Conservation (phyloP, 441 rosid species). For the Kokia cookei region DNA sequence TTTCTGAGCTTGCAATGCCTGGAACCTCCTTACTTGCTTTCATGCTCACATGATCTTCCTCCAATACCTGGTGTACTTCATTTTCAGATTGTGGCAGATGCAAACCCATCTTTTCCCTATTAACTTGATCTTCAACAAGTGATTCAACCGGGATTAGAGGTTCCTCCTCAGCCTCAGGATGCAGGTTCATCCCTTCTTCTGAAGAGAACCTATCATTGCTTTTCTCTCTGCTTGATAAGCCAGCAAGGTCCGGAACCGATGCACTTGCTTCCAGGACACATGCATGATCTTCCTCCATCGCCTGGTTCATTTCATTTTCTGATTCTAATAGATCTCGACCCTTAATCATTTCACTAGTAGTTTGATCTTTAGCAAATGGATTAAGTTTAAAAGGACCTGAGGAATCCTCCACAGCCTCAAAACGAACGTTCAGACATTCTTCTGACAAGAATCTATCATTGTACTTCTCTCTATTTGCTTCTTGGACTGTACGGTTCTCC, state of each 20-base stretch:
- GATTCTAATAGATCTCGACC: background rate
- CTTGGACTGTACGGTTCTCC: slow-evolving; percentile 13
- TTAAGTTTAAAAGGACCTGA: background rate
- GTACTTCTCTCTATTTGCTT: slow-evolving; percentile 21
- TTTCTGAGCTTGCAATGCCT: slow-evolving; percentile 11
- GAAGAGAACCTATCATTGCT: slow-evolving; percentile 17
- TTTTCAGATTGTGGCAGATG: background rate
- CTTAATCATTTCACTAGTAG: background rate
- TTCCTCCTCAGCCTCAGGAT: slow-evolving; percentile 24
- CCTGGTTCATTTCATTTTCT: background rate
- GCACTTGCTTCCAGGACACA: slow-evolving; percentile 19
- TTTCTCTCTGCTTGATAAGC: slow-evolving; percentile 20
- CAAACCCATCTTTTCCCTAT: slow-evolving; percentile 24
- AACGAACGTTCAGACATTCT: slow-evolving; percentile 11
- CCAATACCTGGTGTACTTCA: background rate
- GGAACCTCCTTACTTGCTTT: slow-evolving; percentile 12
- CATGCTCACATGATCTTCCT: slow-evolving; percentile 10
- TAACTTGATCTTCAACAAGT: slow-evolving; percentile 16
- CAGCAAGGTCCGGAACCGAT: slow-evolving; percentile 13
- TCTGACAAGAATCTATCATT: slow-evolving; percentile 12
- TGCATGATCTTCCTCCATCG: background rate
- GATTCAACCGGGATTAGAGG: slow-evolving; percentile 15
- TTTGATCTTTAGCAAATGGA: background rate
- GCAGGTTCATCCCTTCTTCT: slow-evolving; percentile 26
- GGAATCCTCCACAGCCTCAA: background rate